phyloP scores from a whole-genome alignment of 2,329 filamentous ascomycete species.

The Boeremia lycopersici region DNA sequence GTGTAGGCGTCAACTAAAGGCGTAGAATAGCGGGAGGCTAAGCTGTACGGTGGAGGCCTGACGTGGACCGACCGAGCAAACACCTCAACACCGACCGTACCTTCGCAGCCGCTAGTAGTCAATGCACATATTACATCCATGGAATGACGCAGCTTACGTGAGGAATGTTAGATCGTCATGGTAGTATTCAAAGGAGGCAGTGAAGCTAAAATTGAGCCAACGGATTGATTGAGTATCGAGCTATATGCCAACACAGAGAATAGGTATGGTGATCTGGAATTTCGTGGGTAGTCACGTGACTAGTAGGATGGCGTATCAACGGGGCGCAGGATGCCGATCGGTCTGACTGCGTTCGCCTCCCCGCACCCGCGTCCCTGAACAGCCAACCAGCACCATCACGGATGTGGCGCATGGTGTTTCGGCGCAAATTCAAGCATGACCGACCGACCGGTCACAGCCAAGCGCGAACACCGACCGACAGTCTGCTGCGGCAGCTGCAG shows the following conservation, averaged over 20 bases:
- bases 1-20: neutral
- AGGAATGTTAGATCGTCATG: too few species aligned
- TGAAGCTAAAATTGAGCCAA: too few species aligned
- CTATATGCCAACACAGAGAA: neutral
- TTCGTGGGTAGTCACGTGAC: too few species aligned
- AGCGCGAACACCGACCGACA: neutral
- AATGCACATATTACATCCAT: too few species aligned
- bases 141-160: too few species aligned
- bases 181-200: too few species aligned
- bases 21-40: neutral
- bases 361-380: neutral
- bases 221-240: neutral
- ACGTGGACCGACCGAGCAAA: neutral
- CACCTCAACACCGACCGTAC: conserved; percentile 3
- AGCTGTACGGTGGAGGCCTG: neutral
- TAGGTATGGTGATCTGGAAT: too few species aligned
- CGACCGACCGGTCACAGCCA: neutral
- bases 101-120: too few species aligned
- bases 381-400: neutral
- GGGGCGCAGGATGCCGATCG: neutral
- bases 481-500: neutral
- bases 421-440: neutral
- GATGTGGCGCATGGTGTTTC: neutral
- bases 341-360: neutral
- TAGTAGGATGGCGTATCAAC: neutral